phyloP scores from a whole-genome alignment of 2,329 filamentous ascomycete genomes.

The Septoria petroselini region DNA sequence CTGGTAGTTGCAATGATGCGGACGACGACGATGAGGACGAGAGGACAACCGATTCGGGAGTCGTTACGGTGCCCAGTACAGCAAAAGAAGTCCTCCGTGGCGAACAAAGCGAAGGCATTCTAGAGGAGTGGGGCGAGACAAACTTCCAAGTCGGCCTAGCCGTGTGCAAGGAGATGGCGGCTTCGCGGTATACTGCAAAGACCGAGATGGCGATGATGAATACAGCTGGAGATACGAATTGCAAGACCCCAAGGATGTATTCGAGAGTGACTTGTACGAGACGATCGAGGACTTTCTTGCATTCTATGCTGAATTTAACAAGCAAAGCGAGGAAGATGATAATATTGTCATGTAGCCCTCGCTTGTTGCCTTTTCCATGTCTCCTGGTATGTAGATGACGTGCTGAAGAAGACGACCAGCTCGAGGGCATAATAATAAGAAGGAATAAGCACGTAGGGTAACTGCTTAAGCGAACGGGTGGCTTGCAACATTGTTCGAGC shows the following conservation, averaged over 20 bases:
- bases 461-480: too few species aligned
- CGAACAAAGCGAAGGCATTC: constrained; percentile 4
- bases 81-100: constrained; percentile 1
- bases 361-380: too few species aligned
- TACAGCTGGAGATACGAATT: constrained; percentile 9
- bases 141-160: constrained; percentile 1
- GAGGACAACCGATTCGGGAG: neutral
- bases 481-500: too few species aligned
- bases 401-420: too few species aligned
- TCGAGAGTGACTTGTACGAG: constrained; percentile 1
- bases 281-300: constrained; percentile 5
- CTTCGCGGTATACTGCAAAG: constrained; percentile 6
- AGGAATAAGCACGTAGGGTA: too few species aligned
- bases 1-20: constrained; percentile 3
- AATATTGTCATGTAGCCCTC: too few species aligned
- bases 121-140: constrained; percentile 9
- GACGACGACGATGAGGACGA: constrained; percentile 1
- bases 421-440: too few species aligned
- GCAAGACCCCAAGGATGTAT: neutral
- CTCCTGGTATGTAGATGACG: too few species aligned
- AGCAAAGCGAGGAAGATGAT: constrained; percentile 5
- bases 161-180: constrained; percentile 3
- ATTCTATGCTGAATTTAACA: constrained; percentile 8
- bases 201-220: neutral
- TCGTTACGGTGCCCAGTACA: constrained; percentile 8